Conservation (phyloP, 805 yeast species). For the Wickerhamiella parazyma region DNA sequence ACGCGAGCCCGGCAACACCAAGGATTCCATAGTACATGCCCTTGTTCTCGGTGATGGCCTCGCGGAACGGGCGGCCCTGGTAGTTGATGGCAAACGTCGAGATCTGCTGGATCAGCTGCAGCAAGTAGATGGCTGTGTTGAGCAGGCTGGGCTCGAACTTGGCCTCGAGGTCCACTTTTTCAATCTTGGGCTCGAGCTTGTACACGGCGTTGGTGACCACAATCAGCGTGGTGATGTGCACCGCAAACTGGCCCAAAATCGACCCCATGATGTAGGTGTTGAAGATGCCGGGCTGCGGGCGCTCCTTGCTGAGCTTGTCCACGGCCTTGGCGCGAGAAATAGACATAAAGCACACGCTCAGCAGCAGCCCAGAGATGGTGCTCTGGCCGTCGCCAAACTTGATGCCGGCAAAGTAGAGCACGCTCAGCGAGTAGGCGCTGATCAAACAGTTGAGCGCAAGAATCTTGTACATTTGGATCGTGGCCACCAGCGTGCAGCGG, state of each 20-base stretch:
- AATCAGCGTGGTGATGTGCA: conserved; percentile 71
- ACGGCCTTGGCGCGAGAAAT: conserved; percentile 89
- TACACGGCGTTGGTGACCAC: conserved; percentile 77
- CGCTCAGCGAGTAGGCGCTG: conserved; percentile 90
- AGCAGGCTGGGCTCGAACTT: conserved; percentile 77
- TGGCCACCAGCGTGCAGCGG: conserved; percentile 91
- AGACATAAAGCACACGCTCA: conserved; percentile 88
- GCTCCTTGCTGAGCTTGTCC: conserved; percentile 74
- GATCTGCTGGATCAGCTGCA: conserved; percentile 91
- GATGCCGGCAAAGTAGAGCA: conserved; percentile 89
- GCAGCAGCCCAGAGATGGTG: conserved; percentile 85
- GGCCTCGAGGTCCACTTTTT: conserved; percentile 71
- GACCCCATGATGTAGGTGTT: conserved; percentile 96
- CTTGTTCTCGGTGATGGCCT: conserved; percentile 74
- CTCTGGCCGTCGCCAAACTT: conserved; percentile 97
- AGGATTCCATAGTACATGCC: conserved; percentile 94
- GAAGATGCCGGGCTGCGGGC: conserved; percentile 97
- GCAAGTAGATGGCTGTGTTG: conserved; percentile 89
- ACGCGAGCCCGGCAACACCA: conserved; percentile 79
- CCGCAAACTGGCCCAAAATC: conserved; percentile 88
- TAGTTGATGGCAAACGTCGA: conserved; percentile 96
- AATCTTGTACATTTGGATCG: conserved; percentile 98
- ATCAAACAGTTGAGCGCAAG: conserved; percentile 92
- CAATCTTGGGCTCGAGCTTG: conserved; percentile 82
- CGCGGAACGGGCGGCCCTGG: conserved; percentile 94